Percentiles rank a stretch among this genome's conserved stretches.
Evolutionary conservation across 805 yeast species (phyloP).

Genomic region (Saccharomycopsis schoenii): DNA sequence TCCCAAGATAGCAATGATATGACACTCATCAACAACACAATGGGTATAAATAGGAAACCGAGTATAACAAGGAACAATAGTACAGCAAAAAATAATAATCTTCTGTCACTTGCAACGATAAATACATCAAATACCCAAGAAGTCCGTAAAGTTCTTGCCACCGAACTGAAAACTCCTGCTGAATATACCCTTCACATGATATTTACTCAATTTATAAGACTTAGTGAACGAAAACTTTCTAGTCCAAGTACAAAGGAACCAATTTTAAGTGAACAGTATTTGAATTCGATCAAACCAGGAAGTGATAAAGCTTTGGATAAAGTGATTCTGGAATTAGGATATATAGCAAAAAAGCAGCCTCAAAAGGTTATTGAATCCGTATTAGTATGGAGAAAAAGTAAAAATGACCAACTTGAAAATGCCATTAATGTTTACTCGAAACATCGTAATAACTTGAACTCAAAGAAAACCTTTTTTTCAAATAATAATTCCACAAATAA

Average conservation of each 20-base stretch:
- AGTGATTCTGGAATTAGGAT: conserved; percentile 77
- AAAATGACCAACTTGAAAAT: conserved; percentile 44
- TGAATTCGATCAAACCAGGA: conserved; percentile 73
- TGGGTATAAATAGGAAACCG: not conserved
- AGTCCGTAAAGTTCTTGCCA: conserved; percentile 29
- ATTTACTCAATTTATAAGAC: conserved; percentile 90
- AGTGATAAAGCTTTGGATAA: conserved; percentile 80
- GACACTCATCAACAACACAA: not conserved
- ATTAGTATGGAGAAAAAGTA: conserved; percentile 95
- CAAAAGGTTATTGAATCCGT: conserved; percentile 95
- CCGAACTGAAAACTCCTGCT: conserved; percentile 62
- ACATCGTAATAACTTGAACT: conserved; percentile 5
- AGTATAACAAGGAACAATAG: not conserved
- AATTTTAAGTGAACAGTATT: conserved; percentile 24
- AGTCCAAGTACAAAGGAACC: conserved; percentile 1
- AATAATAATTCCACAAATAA: conserved; percentile 3
- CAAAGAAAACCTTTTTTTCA: conserved; percentile 9
- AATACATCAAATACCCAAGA: conserved; percentile 13
- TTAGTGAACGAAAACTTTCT: conserved; percentile 80
- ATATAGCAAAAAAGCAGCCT: conserved; percentile 81
- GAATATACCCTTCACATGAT: conserved; percentile 91
- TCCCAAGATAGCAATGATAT: not conserved
- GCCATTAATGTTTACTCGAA: conserved; percentile 12
- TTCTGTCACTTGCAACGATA: not conserved
- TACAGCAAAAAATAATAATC: not conserved